Evolutionary conservation across 2,329 filamentous ascomycete genomes (phyloP), one percentile per base, ranked within the genome.

Genomic region (Thermothelomyces thermophilus): DNA sequence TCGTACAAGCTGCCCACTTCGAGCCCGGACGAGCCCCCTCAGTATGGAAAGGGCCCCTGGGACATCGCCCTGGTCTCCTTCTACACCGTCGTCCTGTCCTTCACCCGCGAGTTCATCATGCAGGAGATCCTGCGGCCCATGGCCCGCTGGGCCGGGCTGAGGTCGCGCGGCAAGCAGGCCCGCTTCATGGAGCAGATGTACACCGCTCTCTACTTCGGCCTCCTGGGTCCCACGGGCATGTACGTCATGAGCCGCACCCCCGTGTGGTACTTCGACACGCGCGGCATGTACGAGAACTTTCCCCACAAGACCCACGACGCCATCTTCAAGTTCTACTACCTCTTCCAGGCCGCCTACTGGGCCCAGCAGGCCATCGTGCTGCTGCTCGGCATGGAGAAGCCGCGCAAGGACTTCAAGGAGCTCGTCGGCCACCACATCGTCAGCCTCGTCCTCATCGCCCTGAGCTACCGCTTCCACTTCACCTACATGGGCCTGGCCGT

Each of bases 101-200:
- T 97, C 67, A 95, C 89, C 10, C 87, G 90, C 64, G 90, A 97
- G 68, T 95, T 95, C 68, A 77, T 95, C 70, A 96, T 95, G 90
- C 90, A 95, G 70, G 84, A 89, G 62, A 62, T 95, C 44, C 80
- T 96, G 51, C 82, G 84, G 11, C 90, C 90, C 0, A 73, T 90
- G 54, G 88, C 89, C 5, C 74, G 80, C 37, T 75, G 73, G 58
- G 82, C 74, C 48, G 86, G 87, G 14, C 82, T 96, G 63, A 76
- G 72, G 53, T 81, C 79, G 55, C 79, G 83, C 50, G 82, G 77
- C 56, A 96, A 95, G 72, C 89, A 93, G 63, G 79, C 84, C 14
- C 84, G 90, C 30, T 96, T 95, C 75, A 93, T 95, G 87, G 90
- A 97, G 69, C 90, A 97, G 70, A 82, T 86, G 63, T 97, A 97